Base-by-base conservation (phyloP, 2,329 filamentous ascomycete genomes). In the Daldinia sp. region DNA sequence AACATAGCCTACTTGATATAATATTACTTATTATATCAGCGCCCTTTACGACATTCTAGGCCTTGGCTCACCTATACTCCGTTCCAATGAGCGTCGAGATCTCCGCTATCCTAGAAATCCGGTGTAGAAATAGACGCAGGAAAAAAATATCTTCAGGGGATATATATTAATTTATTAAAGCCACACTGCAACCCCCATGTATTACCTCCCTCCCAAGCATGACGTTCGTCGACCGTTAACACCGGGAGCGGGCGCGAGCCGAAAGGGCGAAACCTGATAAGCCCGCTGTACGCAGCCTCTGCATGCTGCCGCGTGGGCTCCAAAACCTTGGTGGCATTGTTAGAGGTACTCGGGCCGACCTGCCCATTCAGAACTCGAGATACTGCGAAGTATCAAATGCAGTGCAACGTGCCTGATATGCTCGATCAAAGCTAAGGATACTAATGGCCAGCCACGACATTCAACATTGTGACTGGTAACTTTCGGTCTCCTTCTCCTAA, bases 271-370 rank as follows among this genome's bases (percentile, higher is more conserved):
- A 58, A 59, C 33, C 18, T 63, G 62, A 69, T 69, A 69, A 63
- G 63, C 54, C 41, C 53, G 39, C 54, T 59, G 55, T 58, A 63
- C 42, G 51, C 55, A 57, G 58, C 51, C 33, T 44, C 63, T 71
- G 67, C 69, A 69, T 39, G 60, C 58, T 69, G 60, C 69, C 69
- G 63, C 66, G 66, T 63, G 69, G 57, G 66, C 63, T 39, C 39
- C 55, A 65, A 65, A 60, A 44, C 55, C 39, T 61, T 51, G 55
- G 65, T 64, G 65, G 46, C 62, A 68, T 68, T 64, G 54, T 42
- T 58, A 54, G 51, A 54, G 42, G 44, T 54, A 67, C 67, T 71
- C 69, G 69, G 69, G 18, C 69, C 69, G 69, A 71, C 54, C 63
- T 71, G 48, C 60, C 64, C 64, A 71, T 41, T 71, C 37, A 65